Percentiles rank a stretch among this genome's conserved stretches.
Evolutionary conservation across 2,329 filamentous ascomycete species (phyloP).

Genomic region (Alternaria angustiovoidea): DNA sequence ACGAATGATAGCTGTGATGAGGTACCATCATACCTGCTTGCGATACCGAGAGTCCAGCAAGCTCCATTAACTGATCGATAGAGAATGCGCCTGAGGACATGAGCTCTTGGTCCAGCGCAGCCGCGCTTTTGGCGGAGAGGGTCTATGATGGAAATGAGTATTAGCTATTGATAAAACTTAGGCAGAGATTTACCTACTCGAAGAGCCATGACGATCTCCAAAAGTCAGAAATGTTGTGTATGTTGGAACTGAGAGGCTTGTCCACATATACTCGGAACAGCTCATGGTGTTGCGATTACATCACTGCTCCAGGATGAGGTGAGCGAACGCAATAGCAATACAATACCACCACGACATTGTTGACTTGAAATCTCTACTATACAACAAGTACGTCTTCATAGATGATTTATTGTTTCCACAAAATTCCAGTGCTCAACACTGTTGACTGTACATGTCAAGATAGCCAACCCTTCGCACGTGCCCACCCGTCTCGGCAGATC

Average conservation of each 20-base stretch:
- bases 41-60: slow-evolving; percentile 91
- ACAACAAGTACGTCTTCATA: background rate
- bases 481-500: slow-evolving; percentile 17
- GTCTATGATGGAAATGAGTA: slow-evolving; percentile 64
- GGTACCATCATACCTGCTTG: slow-evolving; percentile 71
- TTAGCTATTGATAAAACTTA: background rate
- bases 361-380: no score
- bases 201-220: slow-evolving; percentile 21
- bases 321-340: background rate
- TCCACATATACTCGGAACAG: background rate
- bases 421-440: background rate
- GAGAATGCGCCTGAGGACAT: slow-evolving; percentile 91
- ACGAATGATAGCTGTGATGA: no score
- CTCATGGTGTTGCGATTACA: slow-evolving; percentile 38
- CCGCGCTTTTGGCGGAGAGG: slow-evolving; percentile 84
- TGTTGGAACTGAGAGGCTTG: background rate
- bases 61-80: slow-evolving; percentile 95
- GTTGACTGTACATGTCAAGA: background rate
- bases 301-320: slow-evolving; percentile 29
- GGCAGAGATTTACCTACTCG: slow-evolving; percentile 7
- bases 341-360: background rate
- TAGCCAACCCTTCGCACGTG: slow-evolving; percentile 11
- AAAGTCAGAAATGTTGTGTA: background rate
- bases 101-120: slow-evolving; percentile 88
- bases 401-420: background rate